Evolutionary conservation across 495 filamentous ascomycete genomes (phyloP).

Genomic region (Talaromyces wortmannii): DNA sequence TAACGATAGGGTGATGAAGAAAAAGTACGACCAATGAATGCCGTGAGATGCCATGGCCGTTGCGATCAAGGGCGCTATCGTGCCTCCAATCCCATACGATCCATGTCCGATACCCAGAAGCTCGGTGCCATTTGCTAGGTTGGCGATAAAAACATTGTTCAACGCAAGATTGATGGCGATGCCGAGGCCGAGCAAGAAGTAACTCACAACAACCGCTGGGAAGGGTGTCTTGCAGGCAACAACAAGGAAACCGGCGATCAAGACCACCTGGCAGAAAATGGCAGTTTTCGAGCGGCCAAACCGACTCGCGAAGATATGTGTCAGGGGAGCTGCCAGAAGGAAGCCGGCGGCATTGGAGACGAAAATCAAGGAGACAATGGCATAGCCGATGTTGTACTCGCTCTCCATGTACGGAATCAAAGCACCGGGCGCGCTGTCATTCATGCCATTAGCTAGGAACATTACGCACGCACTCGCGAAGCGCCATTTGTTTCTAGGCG

Average conservation of each 20-base stretch:
- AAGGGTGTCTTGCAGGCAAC: slow-evolving; percentile 63
- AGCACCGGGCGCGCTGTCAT: slow-evolving; percentile 59
- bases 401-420: slow-evolving; percentile 71
- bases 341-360: slow-evolving; percentile 73
- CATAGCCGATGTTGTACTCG: slow-evolving; percentile 65
- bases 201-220: slow-evolving; percentile 54
- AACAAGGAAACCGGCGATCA: slow-evolving; percentile 53
- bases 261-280: slow-evolving; percentile 40
- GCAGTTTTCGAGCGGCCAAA: slow-evolving; percentile 60
- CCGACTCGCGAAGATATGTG: slow-evolving; percentile 35
- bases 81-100: slow-evolving; percentile 67
- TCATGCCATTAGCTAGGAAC: slow-evolving; percentile 46
- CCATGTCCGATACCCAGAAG: slow-evolving; percentile 62
- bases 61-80: slow-evolving; percentile 64
- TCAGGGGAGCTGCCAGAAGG: slow-evolving; percentile 61
- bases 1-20: slow-evolving; percentile 24
- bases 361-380: slow-evolving; percentile 72
- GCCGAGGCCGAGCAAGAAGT: slow-evolving; percentile 63
- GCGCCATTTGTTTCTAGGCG: slow-evolving; percentile 36
- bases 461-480: slow-evolving; percentile 21
- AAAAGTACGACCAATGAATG: slow-evolving; percentile 26
- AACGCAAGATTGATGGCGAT: slow-evolving; percentile 61
- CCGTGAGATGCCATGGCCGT: slow-evolving; percentile 44
- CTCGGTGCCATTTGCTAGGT: slow-evolving; percentile 54
- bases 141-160: slow-evolving; percentile 69